phyloP scores from a whole-genome alignment of 768 basidiomycete species.

The Mycena vitilis region DNA sequence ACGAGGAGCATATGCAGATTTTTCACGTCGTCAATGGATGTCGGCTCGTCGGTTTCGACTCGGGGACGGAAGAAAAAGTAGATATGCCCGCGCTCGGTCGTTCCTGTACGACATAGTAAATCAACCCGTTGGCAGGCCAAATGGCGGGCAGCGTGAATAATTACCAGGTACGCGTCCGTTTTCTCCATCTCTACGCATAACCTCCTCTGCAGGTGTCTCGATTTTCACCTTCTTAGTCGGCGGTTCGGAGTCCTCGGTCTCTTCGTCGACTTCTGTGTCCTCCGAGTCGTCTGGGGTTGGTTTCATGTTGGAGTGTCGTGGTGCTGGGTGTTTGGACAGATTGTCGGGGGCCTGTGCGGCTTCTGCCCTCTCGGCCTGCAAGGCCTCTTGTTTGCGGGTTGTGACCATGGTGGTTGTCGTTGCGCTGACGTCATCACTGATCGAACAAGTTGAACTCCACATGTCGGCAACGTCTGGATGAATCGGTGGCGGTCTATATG shows the following conservation, averaged over 20 bases:
- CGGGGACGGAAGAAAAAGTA: conserved; percentile 76
- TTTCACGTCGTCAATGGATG: conserved; percentile 67
- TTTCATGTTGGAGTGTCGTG: conserved; percentile 21
- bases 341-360: conserved; percentile 24
- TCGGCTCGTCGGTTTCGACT: conserved; percentile 62
- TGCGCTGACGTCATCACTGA: conserved; percentile 1
- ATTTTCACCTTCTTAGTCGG: conserved; percentile 43
- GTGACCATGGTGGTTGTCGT: conserved; percentile 44
- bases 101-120: conserved; percentile 47
- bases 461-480: background rate
- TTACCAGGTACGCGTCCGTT: conserved; percentile 37
- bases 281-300: conserved; percentile 28
- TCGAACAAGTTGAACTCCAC: background rate
- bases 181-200: conserved; percentile 22
- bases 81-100: conserved; percentile 69
- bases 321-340: conserved; percentile 28
- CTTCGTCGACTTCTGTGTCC: conserved; percentile 13
- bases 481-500: no score
- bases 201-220: conserved; percentile 33
- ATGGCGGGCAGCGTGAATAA: background rate
- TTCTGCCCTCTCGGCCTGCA: conserved; percentile 3
- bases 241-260: conserved; percentile 30
- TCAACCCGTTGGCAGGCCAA: background rate
- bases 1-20: conserved; percentile 72
- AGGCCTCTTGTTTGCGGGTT: conserved; percentile 45